These are phyloP conservation scores for Penstemon barbatus DNA, from an alignment of 257 asterid genomes.

Conservation along the genomic window DNA sequence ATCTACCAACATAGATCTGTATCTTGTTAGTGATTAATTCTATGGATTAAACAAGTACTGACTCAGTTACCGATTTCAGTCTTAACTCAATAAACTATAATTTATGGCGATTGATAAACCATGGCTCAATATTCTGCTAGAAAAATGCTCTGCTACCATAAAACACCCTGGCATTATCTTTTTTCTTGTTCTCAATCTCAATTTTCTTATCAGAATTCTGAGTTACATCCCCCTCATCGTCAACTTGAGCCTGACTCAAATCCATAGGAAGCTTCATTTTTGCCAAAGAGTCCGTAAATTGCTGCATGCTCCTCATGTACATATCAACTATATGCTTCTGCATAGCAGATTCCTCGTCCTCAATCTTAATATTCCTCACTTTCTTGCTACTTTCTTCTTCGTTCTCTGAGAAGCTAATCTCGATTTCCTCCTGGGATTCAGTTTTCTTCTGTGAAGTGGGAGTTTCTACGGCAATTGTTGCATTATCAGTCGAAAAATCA, in stretches of 20 bases:
- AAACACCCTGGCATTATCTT: constrained; percentile 62
- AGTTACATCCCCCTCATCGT: constrained; percentile 28
- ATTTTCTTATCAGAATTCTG: constrained; percentile 29
- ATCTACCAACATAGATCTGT: constrained; percentile 1
- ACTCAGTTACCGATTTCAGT: constrained; percentile 12
- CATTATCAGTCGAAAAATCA: constrained; percentile 26
- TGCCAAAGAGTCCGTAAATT: constrained; percentile 68
- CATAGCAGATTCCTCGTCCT: constrained; percentile 56
- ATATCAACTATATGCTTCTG: constrained; percentile 72
- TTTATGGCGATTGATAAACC: neutral
- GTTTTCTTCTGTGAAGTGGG: constrained; percentile 30
- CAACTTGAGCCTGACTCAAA: constrained; percentile 36
- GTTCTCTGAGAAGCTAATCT: constrained; percentile 19
- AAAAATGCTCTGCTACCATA: constrained; percentile 89
- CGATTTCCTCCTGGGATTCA: constrained; percentile 22
- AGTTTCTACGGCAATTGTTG: constrained; percentile 22
- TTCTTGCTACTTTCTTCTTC: constrained; percentile 20
- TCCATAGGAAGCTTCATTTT: constrained; percentile 78
- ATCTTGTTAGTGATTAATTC: constrained; percentile 23
- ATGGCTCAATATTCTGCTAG: constrained; percentile 21
- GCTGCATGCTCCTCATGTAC: constrained; percentile 82
- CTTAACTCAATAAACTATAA: constrained; percentile 1
- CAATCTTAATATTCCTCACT: constrained; percentile 41
- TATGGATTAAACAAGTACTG: neutral
- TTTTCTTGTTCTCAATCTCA: constrained; percentile 41